These are phyloP conservation scores for Penicillium glabrum DNA, from an alignment of 2,329 filamentous ascomycete species.

Conservation along the genomic window DNA sequence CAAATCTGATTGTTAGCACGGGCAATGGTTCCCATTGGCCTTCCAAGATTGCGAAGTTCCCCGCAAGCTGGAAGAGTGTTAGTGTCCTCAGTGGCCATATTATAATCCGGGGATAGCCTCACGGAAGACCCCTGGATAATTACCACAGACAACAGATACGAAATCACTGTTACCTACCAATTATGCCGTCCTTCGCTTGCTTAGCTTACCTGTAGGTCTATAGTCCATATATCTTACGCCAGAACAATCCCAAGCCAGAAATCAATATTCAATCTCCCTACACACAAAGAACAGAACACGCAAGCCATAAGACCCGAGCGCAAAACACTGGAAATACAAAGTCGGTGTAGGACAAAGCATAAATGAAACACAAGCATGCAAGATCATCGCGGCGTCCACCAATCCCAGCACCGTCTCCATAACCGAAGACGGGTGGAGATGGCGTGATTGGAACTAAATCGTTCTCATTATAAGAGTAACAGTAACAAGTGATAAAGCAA, in stretches of 20 bases:
- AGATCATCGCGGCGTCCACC: constrained; percentile 13
- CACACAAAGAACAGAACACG: constrained; percentile 5
- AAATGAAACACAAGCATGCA: constrained; percentile 9
- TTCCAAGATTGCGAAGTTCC: neutral
- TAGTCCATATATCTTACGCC: neutral
- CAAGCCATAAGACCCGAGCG: neutral
- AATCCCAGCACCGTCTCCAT: constrained; percentile 9
- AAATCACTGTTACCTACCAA: neutral
- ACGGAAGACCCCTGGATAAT: neutral
- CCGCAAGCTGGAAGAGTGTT: neutral
- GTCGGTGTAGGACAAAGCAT: constrained; percentile 8
- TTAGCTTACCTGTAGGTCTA: neutral
- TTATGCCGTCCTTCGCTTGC: neutral
- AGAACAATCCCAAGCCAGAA: neutral
- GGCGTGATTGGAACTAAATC: constrained; percentile 29
- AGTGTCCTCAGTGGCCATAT: neutral
- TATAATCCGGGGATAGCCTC: neutral
- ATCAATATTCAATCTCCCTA: constrained; percentile 4
- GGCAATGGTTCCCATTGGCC: neutral
- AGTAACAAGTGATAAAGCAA: neutral
- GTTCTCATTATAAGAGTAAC: constrained; percentile 19
- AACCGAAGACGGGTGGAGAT: constrained; percentile 14
- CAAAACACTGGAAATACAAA: constrained; percentile 3
- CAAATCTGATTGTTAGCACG: neutral
- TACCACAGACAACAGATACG: too few relatives aligned